Evolutionary conservation across 202 grass and related monocot genomes (phyloP), one percentile per base, ranked within the genome.

Genomic region (Schoenoplectus triqueter): DNA sequence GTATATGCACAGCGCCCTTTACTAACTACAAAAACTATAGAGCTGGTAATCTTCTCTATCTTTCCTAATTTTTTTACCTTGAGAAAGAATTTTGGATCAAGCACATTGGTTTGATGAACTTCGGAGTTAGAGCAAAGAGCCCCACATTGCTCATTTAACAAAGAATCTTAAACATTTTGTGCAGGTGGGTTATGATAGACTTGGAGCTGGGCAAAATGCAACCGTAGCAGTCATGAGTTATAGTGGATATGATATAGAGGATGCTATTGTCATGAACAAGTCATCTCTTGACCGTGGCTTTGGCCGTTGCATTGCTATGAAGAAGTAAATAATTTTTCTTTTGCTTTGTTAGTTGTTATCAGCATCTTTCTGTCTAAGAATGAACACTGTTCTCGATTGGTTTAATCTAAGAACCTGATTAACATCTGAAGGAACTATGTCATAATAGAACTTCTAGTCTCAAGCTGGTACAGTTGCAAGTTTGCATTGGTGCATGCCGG

Each of bases 181-280:
- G 86, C 91, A 98, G 92, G 88, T 93, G 18, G 95, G 93, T 56
- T 98, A 92, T 40, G 95, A 98, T 86, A 95, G 95, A 78, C 92
- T 95, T 9, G 93, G 95, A 52, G 95, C 91, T 73, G 95, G 95
- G 57, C 93, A 98, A 89, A 98, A 98, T 89, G 95, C 95, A 46
- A 94, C 93, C 78, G 95, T 98, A 62, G 95, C 95, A 56, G 93
- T 98, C 59, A 98, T 98, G 93, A 87, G 95, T 88, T 95, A 92
- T 62, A 98, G 91, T 89, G 95, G 95, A 56, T 98, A 98, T 18
- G 95, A 98, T 87, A 98, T 98, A 87, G 95, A 98, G 89, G 95
- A 98, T 92, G 95, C 95, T 55, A 98, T 98, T 88, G 95, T 98
- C 46, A 95, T 98, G 95, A 98, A 98, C 80, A 98, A 98, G 84